Percentiles rank a stretch among this genome's conserved stretches.
These are phyloP conservation scores for Heracleum sosnowskyi DNA, from an alignment of 129 eudicot genomes.

Conservation along the genomic window DNA sequence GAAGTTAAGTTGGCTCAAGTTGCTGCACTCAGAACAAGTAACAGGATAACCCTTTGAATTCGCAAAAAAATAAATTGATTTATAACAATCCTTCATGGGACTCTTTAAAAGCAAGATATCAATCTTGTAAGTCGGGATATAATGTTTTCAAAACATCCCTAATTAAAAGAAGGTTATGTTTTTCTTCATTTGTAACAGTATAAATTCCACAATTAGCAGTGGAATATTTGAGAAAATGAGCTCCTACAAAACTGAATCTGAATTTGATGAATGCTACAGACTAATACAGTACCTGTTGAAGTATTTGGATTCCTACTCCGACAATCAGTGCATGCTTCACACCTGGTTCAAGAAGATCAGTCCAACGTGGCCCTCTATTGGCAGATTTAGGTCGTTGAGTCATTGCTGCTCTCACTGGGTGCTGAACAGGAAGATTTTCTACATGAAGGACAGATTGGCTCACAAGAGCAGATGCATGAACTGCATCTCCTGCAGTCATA, in stretches of 20 bases:
- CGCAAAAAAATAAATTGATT: background rate
- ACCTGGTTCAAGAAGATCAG: constrained; percentile 79
- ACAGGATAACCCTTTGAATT: too few species aligned
- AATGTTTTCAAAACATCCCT: background rate
- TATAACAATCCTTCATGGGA: background rate
- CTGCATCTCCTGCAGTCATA: constrained; percentile 24
- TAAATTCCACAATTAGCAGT: background rate
- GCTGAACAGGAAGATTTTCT: constrained; percentile 30
- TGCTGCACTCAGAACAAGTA: background rate
- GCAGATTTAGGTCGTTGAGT: constrained; percentile 35
- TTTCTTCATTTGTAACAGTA: background rate
- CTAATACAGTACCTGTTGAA: constrained; percentile 68
- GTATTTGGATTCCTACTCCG: constrained; percentile 87
- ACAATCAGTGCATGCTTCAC: constrained; percentile 81
- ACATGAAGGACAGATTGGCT: constrained; percentile 65
- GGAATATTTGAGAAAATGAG: background rate
- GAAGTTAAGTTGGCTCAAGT: background rate
- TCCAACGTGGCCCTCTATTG: constrained; percentile 48
- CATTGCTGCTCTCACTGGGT: constrained; percentile 35
- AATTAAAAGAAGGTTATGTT: background rate
- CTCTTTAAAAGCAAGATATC: background rate
- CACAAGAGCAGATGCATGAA: constrained; percentile 82
- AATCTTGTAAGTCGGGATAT: background rate
- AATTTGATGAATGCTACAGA: background rate
- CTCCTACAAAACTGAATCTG: too few species aligned